Base-by-base conservation (phyloP, 2,329 filamentous ascomycete species). In the Penicillium sp. region DNA sequence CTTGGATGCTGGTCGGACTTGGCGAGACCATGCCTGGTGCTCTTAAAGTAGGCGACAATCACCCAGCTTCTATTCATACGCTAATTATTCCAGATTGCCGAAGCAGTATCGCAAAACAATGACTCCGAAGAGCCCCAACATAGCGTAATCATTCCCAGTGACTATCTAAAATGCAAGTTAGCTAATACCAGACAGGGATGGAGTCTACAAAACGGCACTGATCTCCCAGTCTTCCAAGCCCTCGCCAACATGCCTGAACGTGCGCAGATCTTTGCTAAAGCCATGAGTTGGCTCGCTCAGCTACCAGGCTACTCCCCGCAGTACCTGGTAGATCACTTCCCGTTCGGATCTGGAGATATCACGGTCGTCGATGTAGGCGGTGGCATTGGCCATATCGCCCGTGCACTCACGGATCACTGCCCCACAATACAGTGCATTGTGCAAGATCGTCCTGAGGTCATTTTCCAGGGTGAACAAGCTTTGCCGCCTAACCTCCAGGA, bases 391-490 rank as follows among this genome's bases (percentile, higher is more conserved):
- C 11, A 46, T 37, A 11, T 37, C n/a, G 30, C 35, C 2, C 25
- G 9, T 28, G 69, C 73, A 5, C 67, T 80, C 4, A 77, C 77
- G 7, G 66, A 71, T 22, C 65, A 73, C 36, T 77, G 74, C 63
- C 73, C 77, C 4, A 67, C 76, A 33, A 71, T 81, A 38, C 69
- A 60, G 26, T 70, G 80, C 54, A 69, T 71, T 10, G 76, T 80
- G 1, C 73, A 80, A 58, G 78, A 81, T 57, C 69, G 80, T 9
- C 67, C 70, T 5, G 65, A 74, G 40, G 72, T 72, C 3, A 59
- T 67, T 35, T 56, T 72, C 3, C 69, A 69, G 12, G 76, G 74
- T 54, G 65, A 74, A 17, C n/a, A 44, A 44, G 28, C 28, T 33
- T 44, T 74, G 1, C 74, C 75, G 1, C 63, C 57, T 8, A 59